Base-by-base conservation (phyloP, 345 rosid species). In the Salix dunnii region DNA sequence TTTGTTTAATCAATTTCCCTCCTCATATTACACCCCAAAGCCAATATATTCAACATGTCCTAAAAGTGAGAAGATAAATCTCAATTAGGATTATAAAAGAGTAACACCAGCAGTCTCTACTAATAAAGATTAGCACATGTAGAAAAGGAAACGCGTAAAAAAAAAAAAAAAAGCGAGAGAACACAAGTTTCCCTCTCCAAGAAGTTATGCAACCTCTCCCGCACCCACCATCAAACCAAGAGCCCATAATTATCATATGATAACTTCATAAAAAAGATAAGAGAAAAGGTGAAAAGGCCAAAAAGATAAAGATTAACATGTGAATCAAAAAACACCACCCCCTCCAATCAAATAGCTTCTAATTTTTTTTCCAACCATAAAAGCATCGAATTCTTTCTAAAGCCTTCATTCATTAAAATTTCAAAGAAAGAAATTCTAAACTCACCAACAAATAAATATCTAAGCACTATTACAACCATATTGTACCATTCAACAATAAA, bases 191-290 rank as follows among this genome's bases (percentile, higher is more conserved):
- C 73, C 6, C 13, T 17, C 63, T 38, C 74, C 40, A 27, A 58
- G 62, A 8, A 58, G 62, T 58, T 58, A n/a, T 58, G 62, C 28
- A 58, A 58, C 28, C 49, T 43, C 49, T 11, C 16, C 49, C 17
- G 13, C 49, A 43, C 65, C 74, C 43, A 40, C 70, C 73, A 81
- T 58, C 78, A 63, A 76, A 78, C 82, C 31, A 28, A 33, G 48
- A 35, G 33, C 77, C 38, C 40, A 70, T 67, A 67, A 77, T 75
- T 70, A 64, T 51, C 40, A 69, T 28, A 76, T 51, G 60, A 78
- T 71, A 78, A 72, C 89, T 84, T 85, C 48, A 69, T 72, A 61
- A 48, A 53, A 67, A 85, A 88, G 84, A 71, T 43, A 82, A 74
- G 30, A 16, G n/a, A 18, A 63, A 74, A 63, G 74, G 68, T 31